phyloP scores from a whole-genome alignment of 345 rosid species.

The Citrus australasica region DNA sequence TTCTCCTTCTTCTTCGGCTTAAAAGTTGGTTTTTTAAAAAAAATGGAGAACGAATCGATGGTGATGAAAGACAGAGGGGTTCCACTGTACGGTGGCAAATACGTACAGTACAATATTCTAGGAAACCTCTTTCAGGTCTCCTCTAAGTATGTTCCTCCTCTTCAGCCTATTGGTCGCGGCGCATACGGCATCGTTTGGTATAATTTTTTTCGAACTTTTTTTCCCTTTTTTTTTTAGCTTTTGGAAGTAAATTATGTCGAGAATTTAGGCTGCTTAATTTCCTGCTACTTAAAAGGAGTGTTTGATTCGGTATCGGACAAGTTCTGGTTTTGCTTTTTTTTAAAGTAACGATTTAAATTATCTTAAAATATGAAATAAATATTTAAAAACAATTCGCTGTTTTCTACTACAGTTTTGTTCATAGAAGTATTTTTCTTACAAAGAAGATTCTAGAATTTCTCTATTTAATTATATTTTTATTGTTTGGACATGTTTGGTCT shows the following conservation, averaged over 20 bases:
- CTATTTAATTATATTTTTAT: neutral
- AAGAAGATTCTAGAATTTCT: neutral
- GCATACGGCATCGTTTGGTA: conserved; percentile 93
- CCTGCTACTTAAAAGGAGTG: neutral
- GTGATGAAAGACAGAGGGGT: conserved; percentile 17
- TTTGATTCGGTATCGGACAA: neutral
- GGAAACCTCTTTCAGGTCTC: conserved; percentile 67
- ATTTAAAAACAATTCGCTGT: neutral
- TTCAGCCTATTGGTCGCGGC: conserved; percentile 83
- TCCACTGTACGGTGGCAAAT: conserved; percentile 41
- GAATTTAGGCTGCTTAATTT: neutral
- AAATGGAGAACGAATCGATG: conserved; percentile 39
- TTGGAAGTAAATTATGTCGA: neutral
- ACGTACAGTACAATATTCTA: conserved; percentile 55
- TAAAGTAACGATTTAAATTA: neutral
- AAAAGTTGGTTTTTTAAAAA: neutral
- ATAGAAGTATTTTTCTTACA: neutral
- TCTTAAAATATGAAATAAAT: neutral
- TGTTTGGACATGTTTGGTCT: neutral
- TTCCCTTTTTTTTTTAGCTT: neutral
- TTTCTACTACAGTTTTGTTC: neutral
- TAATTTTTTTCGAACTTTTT: neutral
- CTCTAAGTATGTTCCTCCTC: conserved; percentile 78
- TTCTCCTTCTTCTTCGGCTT: neutral
- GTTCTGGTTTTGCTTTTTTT: neutral